Evolutionary conservation across 2,329 filamentous ascomycete species (phyloP).

Genomic region (Cladosporium austrohemisphaericum): DNA sequence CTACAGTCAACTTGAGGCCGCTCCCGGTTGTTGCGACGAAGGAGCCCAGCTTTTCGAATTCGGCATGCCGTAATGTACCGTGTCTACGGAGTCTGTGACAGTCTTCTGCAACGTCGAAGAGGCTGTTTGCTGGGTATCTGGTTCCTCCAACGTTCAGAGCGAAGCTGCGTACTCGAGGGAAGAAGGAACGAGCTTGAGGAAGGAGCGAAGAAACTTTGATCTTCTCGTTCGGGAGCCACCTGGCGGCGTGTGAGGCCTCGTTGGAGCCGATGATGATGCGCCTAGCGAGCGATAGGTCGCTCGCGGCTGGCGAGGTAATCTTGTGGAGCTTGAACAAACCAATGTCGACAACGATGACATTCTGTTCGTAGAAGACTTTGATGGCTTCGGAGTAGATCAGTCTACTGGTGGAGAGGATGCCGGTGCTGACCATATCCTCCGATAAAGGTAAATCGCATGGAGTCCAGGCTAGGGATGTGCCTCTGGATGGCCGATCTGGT

Average conservation of each 20-base stretch:
- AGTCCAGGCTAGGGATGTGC: neutral
- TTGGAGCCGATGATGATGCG: neutral
- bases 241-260: neutral
- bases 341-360: neutral
- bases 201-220: neutral
- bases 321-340: neutral
- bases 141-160: no score
- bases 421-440: neutral
- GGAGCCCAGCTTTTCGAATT: no score
- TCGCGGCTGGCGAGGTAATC: neutral
- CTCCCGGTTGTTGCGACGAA: no score
- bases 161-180: no score
- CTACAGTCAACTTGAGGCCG: no score
- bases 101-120: no score
- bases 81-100: no score
- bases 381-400: neutral
- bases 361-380: neutral
- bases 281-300: neutral
- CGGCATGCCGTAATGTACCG: no score
- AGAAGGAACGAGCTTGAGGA: neutral
- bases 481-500: neutral
- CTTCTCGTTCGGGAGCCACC: neutral
- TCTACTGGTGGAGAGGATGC: neutral
- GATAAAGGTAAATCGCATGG: neutral
- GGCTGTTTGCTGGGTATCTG: no score